Conservation (phyloP, 352 stramenopile species). For the Elongisporangium prolatum region DNA sequence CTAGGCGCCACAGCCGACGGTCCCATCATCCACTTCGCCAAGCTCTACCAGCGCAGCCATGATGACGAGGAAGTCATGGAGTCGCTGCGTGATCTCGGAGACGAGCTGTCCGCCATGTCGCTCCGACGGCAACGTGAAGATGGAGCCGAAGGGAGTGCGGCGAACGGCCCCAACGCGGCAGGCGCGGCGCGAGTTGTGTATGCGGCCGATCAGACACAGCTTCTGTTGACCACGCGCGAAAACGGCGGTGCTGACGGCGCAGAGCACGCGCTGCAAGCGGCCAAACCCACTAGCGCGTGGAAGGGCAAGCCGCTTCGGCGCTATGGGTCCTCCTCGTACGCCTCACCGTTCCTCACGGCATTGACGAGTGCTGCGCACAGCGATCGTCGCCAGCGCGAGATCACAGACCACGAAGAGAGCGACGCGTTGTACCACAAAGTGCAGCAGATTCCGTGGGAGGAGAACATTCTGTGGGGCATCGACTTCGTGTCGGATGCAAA, state of each 20-base stretch:
- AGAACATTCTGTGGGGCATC: slow-evolving; percentile 75
- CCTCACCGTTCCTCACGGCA: slow-evolving; percentile 56
- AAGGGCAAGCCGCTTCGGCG: slow-evolving; percentile 76
- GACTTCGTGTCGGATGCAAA: slow-evolving; percentile 37
- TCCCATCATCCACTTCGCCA: slow-evolving; percentile 46
- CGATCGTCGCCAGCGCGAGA: slow-evolving; percentile 10
- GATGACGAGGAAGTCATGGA: slow-evolving; percentile 46
- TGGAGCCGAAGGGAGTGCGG: slow-evolving; percentile 6
- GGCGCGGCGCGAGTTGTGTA: slow-evolving; percentile 23
- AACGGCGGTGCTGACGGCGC: slow-evolving; percentile 25
- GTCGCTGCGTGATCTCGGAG: slow-evolving; percentile 42
- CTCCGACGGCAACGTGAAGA: slow-evolving; percentile 25
- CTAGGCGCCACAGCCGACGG: slow-evolving; percentile 8
- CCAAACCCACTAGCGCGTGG: slow-evolving; percentile 12
- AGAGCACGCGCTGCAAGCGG: slow-evolving; percentile 33
- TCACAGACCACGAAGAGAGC: slow-evolving; percentile 14
- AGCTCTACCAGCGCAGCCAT: slow-evolving; percentile 60
- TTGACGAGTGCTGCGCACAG: slow-evolving; percentile 7
- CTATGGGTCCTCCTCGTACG: slow-evolving; percentile 41
- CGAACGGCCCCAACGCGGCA: slow-evolving; percentile 8
- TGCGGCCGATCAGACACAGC: slow-evolving; percentile 55
- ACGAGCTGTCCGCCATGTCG: slow-evolving; percentile 52
- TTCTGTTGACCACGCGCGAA: slow-evolving; percentile 57
- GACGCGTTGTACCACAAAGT: slow-evolving; percentile 78
- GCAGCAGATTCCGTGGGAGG: slow-evolving; percentile 77